These are phyloP conservation scores for Penstemon davidsonii DNA, from an alignment of 257 asterid genomes.

Conservation along the genomic window DNA sequence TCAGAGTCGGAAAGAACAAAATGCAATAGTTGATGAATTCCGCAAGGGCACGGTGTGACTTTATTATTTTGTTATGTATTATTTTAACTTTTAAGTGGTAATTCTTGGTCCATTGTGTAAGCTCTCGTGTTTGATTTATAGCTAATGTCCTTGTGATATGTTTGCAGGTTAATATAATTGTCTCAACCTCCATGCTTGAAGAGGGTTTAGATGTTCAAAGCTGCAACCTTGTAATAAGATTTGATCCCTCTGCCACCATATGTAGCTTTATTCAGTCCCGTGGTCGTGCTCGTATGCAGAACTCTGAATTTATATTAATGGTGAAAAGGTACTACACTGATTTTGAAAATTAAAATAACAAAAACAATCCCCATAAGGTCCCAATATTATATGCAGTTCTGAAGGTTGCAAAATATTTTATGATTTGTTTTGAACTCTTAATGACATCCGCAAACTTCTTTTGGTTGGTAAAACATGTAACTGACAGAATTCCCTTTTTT, in stretches of 20 bases:
- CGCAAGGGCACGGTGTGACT: constrained; percentile 55
- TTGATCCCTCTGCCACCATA: constrained; percentile 71
- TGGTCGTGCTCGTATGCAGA: constrained; percentile 93
- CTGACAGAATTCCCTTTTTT: not conserved
- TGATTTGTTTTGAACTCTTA: not conserved
- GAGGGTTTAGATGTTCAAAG: constrained; percentile 95
- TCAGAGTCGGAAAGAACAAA: constrained; percentile 67
- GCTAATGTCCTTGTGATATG: not conserved
- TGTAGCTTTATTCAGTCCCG: constrained; percentile 96
- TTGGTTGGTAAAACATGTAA: not conserved
- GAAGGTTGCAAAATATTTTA: not conserved
- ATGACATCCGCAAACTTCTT: not conserved
- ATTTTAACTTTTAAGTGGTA: not conserved
- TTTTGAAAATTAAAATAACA: not conserved
- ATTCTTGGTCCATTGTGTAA: not conserved
- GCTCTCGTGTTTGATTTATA: not conserved
- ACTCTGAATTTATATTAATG: constrained; percentile 78
- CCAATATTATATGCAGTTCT: not conserved
- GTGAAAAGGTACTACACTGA: constrained; percentile 49
- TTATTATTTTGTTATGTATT: not conserved
- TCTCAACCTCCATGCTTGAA: constrained; percentile 88
- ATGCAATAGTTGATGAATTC: constrained; percentile 56
- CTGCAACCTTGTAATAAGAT: constrained; percentile 91
- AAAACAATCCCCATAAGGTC: not conserved
- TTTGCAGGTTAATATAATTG: constrained; percentile 72